phyloP scores from a whole-genome alignment of 352 stramenopile species.

The Globisporangium alternatum region DNA sequence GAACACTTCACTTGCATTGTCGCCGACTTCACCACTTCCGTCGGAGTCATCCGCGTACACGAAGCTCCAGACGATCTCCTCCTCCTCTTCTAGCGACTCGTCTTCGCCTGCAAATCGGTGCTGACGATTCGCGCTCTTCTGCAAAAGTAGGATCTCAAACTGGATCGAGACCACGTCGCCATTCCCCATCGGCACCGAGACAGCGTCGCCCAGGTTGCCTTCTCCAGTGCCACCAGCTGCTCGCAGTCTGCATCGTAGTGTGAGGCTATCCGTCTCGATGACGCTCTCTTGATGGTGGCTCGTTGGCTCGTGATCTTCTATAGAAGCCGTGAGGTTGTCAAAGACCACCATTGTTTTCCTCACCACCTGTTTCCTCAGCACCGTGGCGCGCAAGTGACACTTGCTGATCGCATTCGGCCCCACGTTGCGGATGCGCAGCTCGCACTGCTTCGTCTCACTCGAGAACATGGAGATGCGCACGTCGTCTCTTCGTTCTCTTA shows the following conservation, averaged over 20 bases:
- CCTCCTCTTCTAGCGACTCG: conserved; percentile 27
- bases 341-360: conserved; percentile 41
- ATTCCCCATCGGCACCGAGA: conserved; percentile 25
- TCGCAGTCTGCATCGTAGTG: conserved; percentile 16
- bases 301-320: neutral
- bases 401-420: conserved; percentile 39
- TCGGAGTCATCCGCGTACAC: conserved; percentile 36
- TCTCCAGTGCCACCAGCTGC: neutral
- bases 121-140: conserved; percentile 9
- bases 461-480: conserved; percentile 60
- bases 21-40: neutral
- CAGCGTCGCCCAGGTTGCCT: neutral
- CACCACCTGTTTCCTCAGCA: conserved; percentile 27
- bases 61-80: conserved; percentile 62
- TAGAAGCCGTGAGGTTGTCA: conserved; percentile 33
- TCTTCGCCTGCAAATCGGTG: conserved; percentile 6
- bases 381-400: conserved; percentile 33
- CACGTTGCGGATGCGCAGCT: conserved; percentile 49
- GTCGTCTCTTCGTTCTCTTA: conserved; percentile 10
- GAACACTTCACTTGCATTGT: conserved; percentile 23
- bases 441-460: conserved; percentile 58
- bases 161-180: conserved; percentile 34
- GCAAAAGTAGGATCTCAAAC: conserved; percentile 36
- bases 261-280: conserved; percentile 22
- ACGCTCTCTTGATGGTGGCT: neutral